Conservation (phyloP, 2,329 filamentous ascomycete genomes). For the Helicocarpus griseus region DNA sequence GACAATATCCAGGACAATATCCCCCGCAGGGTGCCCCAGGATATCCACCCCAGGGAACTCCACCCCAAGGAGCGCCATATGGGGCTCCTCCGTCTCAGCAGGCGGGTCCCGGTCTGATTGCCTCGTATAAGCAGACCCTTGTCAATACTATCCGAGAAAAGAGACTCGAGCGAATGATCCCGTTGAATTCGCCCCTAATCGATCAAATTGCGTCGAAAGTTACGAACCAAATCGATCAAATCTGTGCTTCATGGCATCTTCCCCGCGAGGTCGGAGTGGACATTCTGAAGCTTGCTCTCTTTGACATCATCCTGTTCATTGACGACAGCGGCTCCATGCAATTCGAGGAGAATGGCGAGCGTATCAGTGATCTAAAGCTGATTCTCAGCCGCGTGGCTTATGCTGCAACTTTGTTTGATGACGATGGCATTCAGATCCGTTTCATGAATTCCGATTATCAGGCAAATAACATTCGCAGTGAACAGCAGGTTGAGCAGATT, state of each 20-base stretch:
- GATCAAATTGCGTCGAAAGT: constrained; percentile 44
- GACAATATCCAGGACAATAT: constrained; percentile 17
- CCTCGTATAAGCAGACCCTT: constrained; percentile 48
- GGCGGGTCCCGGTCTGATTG: constrained; percentile 41
- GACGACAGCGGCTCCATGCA: constrained; percentile 62
- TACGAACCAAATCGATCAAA: constrained; percentile 42
- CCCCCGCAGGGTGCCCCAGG: constrained; percentile 23
- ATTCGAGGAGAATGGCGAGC: constrained; percentile 57
- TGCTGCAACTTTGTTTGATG: constrained; percentile 58
- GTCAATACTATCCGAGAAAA: constrained; percentile 51
- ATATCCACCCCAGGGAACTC: constrained; percentile 20
- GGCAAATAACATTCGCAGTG: constrained; percentile 47
- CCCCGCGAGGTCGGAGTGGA: constrained; percentile 53
- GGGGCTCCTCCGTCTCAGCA: constrained; percentile 21
- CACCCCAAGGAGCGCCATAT: constrained; percentile 21
- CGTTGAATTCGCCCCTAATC: constrained; percentile 41
- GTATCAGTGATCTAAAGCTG: constrained; percentile 56
- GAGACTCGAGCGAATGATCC: constrained; percentile 49
- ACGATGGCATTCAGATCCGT: constrained; percentile 57
- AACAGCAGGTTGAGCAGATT: constrained; percentile 49
- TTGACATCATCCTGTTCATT: constrained; percentile 54
- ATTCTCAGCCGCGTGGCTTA: constrained; percentile 55
- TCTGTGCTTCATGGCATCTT: constrained; percentile 49
- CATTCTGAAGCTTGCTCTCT: constrained; percentile 53
- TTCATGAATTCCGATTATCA: constrained; percentile 57